A percentile compares a stretch with the other conserved stretches of the same genome.
phyloP scores from a whole-genome alignment of 2,329 filamentous ascomycete species.

The Phialophora tarda region DNA sequence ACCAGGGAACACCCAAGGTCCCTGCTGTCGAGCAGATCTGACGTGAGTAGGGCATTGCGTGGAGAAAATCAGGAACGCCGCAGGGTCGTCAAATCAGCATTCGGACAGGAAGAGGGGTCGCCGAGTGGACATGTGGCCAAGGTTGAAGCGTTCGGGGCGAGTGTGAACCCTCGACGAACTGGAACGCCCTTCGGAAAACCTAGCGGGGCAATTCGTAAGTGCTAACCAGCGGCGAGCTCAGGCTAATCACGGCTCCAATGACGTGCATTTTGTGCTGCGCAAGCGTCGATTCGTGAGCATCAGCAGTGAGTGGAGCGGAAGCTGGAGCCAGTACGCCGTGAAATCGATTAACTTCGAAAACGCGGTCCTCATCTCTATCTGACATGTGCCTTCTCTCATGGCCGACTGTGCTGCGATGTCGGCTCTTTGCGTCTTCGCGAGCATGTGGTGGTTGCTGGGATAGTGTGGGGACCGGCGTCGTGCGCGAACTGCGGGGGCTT shows the following conservation, averaged over 20 bases:
- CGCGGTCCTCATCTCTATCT: neutral
- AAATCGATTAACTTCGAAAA: neutral
- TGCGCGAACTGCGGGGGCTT: slow-evolving; percentile 16
- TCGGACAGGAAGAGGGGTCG: slow-evolving; percentile 19
- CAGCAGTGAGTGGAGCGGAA: neutral
- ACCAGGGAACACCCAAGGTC: neutral
- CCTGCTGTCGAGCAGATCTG: slow-evolving; percentile 19
- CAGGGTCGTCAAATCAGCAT: slow-evolving; percentile 27
- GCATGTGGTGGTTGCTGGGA: slow-evolving; percentile 2
- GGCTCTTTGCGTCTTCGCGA: neutral
- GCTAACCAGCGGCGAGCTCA: neutral
- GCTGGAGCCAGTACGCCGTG: neutral
- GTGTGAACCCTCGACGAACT: slow-evolving; percentile 12
- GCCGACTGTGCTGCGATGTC: neutral
- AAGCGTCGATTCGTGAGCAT: slow-evolving; percentile 20
- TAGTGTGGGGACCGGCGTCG: neutral
- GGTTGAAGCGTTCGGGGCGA: slow-evolving; percentile 5
- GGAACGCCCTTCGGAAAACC: neutral
- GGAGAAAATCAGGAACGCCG: slow-evolving; percentile 28
- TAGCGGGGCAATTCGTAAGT: slow-evolving; percentile 3
- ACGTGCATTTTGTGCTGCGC: slow-evolving; percentile 26
- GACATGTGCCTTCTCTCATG: neutral
- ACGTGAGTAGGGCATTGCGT: slow-evolving; percentile 18
- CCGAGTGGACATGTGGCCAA: slow-evolving; percentile 12
- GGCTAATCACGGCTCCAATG: slow-evolving; percentile 15